Percentiles rank a stretch among this genome's conserved stretches.
Evolutionary conservation across 352 stramenopile species (phyloP).

Genomic region (Pythium folliculosum): DNA sequence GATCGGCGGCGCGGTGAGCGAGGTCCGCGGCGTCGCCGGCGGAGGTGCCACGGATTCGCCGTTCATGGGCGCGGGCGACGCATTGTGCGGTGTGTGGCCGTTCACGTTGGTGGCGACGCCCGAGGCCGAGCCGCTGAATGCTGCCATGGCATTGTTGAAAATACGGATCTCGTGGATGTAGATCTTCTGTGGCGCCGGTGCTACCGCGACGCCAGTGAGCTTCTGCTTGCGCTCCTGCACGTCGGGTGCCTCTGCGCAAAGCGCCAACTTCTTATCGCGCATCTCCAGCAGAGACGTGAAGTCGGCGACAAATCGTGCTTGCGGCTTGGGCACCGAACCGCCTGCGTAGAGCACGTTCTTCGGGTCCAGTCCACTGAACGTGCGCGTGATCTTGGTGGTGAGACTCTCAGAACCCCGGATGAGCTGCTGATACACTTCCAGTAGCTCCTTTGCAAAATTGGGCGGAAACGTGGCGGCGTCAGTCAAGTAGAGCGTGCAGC

Average conservation of each 20-base stretch:
- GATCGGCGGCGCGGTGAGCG: slow-evolving; percentile 22
- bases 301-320: slow-evolving; percentile 78
- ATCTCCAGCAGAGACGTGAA: slow-evolving; percentile 79
- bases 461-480: slow-evolving; percentile 64
- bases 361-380: slow-evolving; percentile 67
- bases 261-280: slow-evolving; percentile 61
- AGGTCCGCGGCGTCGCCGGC: not conserved
- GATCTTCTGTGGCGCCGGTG: slow-evolving; percentile 60
- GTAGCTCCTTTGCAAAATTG: slow-evolving; percentile 70
- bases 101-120: slow-evolving; percentile 5
- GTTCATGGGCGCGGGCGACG: slow-evolving; percentile 10
- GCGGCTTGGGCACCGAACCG: slow-evolving; percentile 66
- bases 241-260: slow-evolving; percentile 43
- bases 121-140: slow-evolving; percentile 1
- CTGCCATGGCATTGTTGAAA: slow-evolving; percentile 24
- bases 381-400: slow-evolving; percentile 72
- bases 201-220: slow-evolving; percentile 75
- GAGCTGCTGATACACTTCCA: slow-evolving; percentile 77
- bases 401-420: slow-evolving; percentile 77
- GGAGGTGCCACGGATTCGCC: slow-evolving; percentile 7
- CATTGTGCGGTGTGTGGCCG: slow-evolving; percentile 10
- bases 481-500: slow-evolving; percentile 80
- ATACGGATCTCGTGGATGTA: slow-evolving; percentile 85
- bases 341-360: slow-evolving; percentile 70
- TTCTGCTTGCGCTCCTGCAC: slow-evolving; percentile 76